These are phyloP conservation scores for Penicillium sp. DNA, from an alignment of 2,329 filamentous ascomycete genomes.

Conservation along the genomic window DNA sequence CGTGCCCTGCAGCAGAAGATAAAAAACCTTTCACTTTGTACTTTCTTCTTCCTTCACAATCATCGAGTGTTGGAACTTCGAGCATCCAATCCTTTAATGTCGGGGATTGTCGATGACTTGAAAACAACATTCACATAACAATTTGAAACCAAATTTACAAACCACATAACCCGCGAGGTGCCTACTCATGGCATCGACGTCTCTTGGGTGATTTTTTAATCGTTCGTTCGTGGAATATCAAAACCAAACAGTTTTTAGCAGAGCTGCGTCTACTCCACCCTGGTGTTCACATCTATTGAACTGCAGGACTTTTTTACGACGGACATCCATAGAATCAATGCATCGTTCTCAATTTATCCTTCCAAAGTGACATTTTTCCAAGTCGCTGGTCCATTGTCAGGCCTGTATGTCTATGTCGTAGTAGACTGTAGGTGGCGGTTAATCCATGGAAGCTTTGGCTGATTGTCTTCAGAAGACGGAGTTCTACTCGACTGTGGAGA, in stretches of 20 bases:
- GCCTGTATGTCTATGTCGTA: no score
- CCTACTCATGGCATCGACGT: conserved; percentile 31
- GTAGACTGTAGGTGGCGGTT: no score
- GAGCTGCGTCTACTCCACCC: conserved; percentile 50
- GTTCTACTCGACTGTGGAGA: no score
- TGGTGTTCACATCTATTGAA: conserved; percentile 41
- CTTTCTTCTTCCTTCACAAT: neutral
- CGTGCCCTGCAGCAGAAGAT: conserved; percentile 8
- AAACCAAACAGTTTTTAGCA: conserved; percentile 50
- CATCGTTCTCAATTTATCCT: neutral
- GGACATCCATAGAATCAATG: conserved; percentile 33
- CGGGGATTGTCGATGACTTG: conserved; percentile 5
- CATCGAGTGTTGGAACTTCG: neutral
- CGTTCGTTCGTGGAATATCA: conserved; percentile 47
- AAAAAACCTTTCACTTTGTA: conserved; percentile 7
- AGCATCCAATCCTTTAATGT: conserved; percentile 10
- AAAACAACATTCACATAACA: neutral
- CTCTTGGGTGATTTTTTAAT: conserved; percentile 39
- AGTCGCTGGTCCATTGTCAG: neutral
- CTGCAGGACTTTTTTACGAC: conserved; percentile 47
- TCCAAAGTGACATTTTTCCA: neutral
- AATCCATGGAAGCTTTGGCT: no score
- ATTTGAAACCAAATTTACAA: conserved; percentile 2
- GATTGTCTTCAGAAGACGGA: no score
- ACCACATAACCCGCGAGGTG: conserved; percentile 29